phyloP scores from a whole-genome alignment of 768 basidiomycete species.

The Kwoniella shandongensis region DNA sequence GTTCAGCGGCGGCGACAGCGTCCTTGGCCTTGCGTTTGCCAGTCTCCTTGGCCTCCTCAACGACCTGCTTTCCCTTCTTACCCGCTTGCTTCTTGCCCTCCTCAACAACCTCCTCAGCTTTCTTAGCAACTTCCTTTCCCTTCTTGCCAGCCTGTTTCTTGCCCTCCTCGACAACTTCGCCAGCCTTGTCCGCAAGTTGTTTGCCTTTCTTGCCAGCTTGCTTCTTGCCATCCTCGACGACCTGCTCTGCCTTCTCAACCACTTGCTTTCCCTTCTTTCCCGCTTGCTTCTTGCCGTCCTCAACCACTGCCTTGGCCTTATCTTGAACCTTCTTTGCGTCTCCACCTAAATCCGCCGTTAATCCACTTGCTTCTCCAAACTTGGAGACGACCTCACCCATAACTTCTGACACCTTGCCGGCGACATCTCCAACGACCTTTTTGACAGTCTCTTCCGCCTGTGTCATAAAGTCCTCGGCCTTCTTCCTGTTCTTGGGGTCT shows the following conservation, averaged over 20 bases:
- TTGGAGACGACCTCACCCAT: slow-evolving; percentile 24
- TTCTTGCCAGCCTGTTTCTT: slow-evolving; percentile 21
- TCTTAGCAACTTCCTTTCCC: slow-evolving; percentile 19
- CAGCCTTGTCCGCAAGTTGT: slow-evolving; percentile 13
- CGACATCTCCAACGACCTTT: slow-evolving; percentile 27
- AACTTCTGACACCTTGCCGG: slow-evolving; percentile 31
- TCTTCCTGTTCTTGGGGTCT: slow-evolving; percentile 46
- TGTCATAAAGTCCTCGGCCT: slow-evolving; percentile 43
- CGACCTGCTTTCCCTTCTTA: slow-evolving; percentile 27
- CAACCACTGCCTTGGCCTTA: slow-evolving; percentile 14
- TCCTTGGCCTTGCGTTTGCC: slow-evolving; percentile 23
- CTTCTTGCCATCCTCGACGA: slow-evolving; percentile 22
- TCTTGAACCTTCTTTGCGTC: slow-evolving; percentile 25
- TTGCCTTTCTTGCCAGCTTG: slow-evolving; percentile 21
- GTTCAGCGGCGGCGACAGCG: slow-evolving; percentile 13
- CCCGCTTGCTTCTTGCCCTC: slow-evolving; percentile 10
- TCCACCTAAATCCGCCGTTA: slow-evolving; percentile 23
- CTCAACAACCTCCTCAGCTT: slow-evolving; percentile 15
- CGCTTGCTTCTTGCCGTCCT: slow-evolving; percentile 15
- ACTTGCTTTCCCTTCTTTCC: slow-evolving; percentile 36
- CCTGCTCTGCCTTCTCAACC: slow-evolving; percentile 16
- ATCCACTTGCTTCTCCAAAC: slow-evolving; percentile 37
- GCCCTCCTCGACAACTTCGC: slow-evolving; percentile 13
- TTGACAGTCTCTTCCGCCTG: slow-evolving; percentile 34
- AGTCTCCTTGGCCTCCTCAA: slow-evolving; percentile 16